A percentile compares a stretch with the other conserved stretches of the same genome.
These are phyloP conservation scores for Durio zibethinus DNA, from an alignment of 345 rosid species.

Conservation along the genomic window DNA sequence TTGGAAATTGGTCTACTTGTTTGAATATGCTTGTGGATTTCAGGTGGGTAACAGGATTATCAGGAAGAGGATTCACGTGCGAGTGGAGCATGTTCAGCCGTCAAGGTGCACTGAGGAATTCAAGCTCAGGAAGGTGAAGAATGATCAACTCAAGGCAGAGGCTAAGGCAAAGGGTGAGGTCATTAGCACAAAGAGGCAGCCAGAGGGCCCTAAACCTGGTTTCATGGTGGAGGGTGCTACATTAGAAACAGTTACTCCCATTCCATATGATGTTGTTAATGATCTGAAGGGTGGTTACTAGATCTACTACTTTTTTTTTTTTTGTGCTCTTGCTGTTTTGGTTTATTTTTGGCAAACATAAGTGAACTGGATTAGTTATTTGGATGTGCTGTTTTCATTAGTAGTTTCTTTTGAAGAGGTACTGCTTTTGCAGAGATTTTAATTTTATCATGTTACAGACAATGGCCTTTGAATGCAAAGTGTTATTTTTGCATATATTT, in stretches of 20 bases:
- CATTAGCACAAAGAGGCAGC: conserved; percentile 74
- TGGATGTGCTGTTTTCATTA: neutral
- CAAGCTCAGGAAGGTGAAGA: conserved; percentile 52
- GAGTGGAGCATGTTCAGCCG: conserved; percentile 62
- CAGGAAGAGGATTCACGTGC: conserved; percentile 68
- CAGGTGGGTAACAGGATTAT: conserved; percentile 45
- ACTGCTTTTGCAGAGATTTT: conserved; percentile 8
- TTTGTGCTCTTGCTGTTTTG: neutral
- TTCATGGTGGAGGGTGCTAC: conserved; percentile 71
- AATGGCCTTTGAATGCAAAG: neutral
- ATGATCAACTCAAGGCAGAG: conserved; percentile 61
- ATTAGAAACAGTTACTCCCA: conserved; percentile 67
- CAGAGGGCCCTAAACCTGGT: conserved; percentile 68
- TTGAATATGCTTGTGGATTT: neutral
- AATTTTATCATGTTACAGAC: conserved; percentile 11
- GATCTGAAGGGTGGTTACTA: conserved; percentile 81
- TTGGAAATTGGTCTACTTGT: neutral
- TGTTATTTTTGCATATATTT: neutral
- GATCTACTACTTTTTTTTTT: neutral
- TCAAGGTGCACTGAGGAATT: conserved; percentile 68
- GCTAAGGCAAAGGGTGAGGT: conserved; percentile 60
- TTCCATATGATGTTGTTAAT: conserved; percentile 72
- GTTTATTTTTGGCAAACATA: neutral
- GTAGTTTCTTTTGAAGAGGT: conserved; percentile 2
- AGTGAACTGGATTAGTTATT: neutral